Base-by-base conservation (phyloP, 2,329 filamentous ascomycete genomes). In the Aspergillus latus region DNA sequence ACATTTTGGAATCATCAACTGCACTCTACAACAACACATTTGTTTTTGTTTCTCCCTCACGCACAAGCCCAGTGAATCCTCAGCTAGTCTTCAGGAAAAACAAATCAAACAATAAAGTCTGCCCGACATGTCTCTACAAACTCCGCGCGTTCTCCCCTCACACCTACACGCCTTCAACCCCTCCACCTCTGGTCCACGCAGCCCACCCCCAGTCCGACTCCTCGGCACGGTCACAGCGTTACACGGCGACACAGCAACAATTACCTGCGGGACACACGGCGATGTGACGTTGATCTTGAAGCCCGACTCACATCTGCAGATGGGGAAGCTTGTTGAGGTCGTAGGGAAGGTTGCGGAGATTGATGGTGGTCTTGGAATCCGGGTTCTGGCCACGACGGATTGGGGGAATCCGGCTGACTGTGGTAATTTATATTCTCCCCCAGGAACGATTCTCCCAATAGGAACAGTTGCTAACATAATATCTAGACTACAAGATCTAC, bases 181-280 rank as follows among this genome's bases (percentile, higher is more conserved):
- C 63, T 83, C 72, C 46, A 66, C 64, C 56, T 56, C 66, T 28
- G 54, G 52, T 32, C 64, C 65, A 30, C 65, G 66, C 55, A 74
- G 77, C 49, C 75, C 83, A 69, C 78, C 84, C 62, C 89, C 89
- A 60, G 89, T 97, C 60, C 92, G 92, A 66, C 80, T 97, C 54
- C 82, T 96, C 4, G 94, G 94, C 67, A 92, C 88, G 67, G 92
- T 97, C 46, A 83, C 84, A 3, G 87, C 94, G 67, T 80, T 97
- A 26, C 87, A 87, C 50, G 92, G 92, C 63, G 89, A 94, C 51
- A 83, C 84, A 49, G 93, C 92, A 0, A 85, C 86, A 5, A 83
- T 97, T 30, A 91, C 96, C 56, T 88, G 90, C 5, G 88, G 80
- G 2, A 65, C 62, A 28, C 69, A 86, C 28, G 93, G 93, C 0